Evolutionary conservation across 208 protist genomes (phyloP), one percentile per base, ranked within the genome.

Genomic region (Trichomonas vaginalis): DNA sequence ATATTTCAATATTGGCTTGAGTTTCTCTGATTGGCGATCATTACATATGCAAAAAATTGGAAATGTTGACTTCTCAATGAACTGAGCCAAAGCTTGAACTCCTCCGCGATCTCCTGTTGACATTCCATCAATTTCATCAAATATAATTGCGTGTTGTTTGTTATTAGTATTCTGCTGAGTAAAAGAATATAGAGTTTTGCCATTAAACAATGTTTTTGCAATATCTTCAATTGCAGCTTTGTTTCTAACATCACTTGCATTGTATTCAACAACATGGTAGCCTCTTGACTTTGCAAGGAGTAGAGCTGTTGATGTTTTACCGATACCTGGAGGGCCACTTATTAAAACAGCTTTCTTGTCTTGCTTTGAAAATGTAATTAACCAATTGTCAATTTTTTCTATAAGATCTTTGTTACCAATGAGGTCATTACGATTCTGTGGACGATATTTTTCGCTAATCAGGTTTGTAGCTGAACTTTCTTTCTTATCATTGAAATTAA

Each of bases 61-160:
- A 32, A 96, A 39, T 37, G 97, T 97, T 14, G 98, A 98, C 27
- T 39, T 96, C 95, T 99, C 98, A 82, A 99, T 98, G 96, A 99
- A 97, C 95, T 98, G 70, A 95, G 99, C 98, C 15, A 99, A 97
- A 96, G 99, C 98, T 32, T 97, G 97, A 35, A 99, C 97, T 70
- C 99, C 99, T 15, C 99, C 99, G 70, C 98, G 96, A 97, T 99
- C 99, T 45, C 97, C 97, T 46, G 95, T 96, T 21, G 97, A 98
- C 98, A 99, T 99, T 95, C 99, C 99, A 96, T 99, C 99, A 27
- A 99, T 99, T 97, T 99, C 99, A 97, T 99, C 99, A 98, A 99
- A 99, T 21, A 99, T 97, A 35, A 99, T 96, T 83, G 39, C 4
- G 47, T 83, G 39, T 4, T 21, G 23, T 15, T 87, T 42, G n/a